A percentile compares a stretch with the other conserved stretches of the same genome.
phyloP scores from a whole-genome alignment of 176 grass and related monocot genomes.

The Phoenix dactylifera region DNA sequence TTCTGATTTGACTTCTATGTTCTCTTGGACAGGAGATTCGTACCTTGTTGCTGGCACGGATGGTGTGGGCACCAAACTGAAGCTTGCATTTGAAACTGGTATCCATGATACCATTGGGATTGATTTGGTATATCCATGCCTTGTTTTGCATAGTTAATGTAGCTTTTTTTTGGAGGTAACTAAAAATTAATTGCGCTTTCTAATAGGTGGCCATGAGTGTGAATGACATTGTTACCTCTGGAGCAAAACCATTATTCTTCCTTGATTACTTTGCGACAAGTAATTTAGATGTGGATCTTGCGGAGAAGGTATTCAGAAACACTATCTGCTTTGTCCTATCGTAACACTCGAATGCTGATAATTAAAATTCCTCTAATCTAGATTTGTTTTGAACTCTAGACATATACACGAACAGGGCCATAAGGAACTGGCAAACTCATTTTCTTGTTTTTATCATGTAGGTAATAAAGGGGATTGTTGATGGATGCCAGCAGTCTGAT shows the following conservation, averaged over 20 bases:
- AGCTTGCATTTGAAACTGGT: slow-evolving; percentile 93
- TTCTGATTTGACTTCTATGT: background rate
- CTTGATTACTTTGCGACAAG: slow-evolving; percentile 91
- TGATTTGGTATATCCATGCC: slow-evolving; percentile 49
- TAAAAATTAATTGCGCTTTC: slow-evolving; percentile 2
- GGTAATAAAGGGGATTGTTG: slow-evolving; percentile 87
- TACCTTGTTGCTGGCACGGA: slow-evolving; percentile 83
- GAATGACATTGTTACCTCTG: slow-evolving; percentile 90
- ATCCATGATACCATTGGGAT: slow-evolving; percentile 95
- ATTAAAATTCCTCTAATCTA: too few species aligned
- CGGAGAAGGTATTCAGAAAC: slow-evolving; percentile 53
- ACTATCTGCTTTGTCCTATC: background rate
- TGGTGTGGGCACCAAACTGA: slow-evolving; percentile 90
- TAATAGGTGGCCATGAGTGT: slow-evolving; percentile 94
- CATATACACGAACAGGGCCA: too few species aligned
- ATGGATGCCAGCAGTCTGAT: slow-evolving; percentile 77
- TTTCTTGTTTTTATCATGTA: slow-evolving; percentile 13
- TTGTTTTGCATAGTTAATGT: background rate
- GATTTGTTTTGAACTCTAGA: too few species aligned
- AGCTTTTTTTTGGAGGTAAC: background rate
- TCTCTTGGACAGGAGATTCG: slow-evolving; percentile 40
- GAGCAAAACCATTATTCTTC: slow-evolving; percentile 90
- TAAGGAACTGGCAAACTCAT: too few species aligned
- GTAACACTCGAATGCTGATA: background rate
- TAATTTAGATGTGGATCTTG: slow-evolving; percentile 86